Evolutionary conservation across 176 grass and related monocot genomes (phyloP).

Genomic region (Triticum aestivum): IWGSC_CS_RefSeq_v2.1 NC_057814.1:21377317-21377816

Average conservation of each 20-base stretch:
- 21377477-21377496: neutral
- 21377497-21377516: neutral
- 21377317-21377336: neutral
- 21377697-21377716: too few species aligned
- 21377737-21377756: too few species aligned
- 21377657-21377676: too few species aligned
- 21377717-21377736: too few species aligned
- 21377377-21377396: neutral
- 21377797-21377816: too few species aligned
- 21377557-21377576: neutral
- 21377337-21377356: neutral
- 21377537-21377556: neutral
- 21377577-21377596: neutral
- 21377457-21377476: neutral
- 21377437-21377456: neutral
- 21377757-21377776: too few species aligned
- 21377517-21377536: rapidly evolving
- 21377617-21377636: too few species aligned
- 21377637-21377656: too few species aligned
- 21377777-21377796: too few species aligned
- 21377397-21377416: neutral
- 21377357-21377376: neutral
- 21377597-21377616: neutral
- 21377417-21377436: neutral
- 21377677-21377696: too few species aligned